Evolutionary conservation across 441 rosid genomes (phyloP), one percentile per base, ranked within the genome.

Genomic region (Arabidopsis hybrid): DNA sequence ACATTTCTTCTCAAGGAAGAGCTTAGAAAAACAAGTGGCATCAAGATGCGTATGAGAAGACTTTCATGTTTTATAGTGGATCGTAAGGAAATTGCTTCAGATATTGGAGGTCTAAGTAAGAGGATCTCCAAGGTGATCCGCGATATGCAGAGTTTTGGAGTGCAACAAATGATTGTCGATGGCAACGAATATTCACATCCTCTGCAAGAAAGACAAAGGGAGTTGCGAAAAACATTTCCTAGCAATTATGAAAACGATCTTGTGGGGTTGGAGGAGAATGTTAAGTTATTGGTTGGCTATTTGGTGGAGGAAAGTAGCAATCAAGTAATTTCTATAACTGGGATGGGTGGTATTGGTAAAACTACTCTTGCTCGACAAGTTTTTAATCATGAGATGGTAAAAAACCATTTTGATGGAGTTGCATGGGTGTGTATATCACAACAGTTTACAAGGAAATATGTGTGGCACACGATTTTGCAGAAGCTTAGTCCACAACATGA

Each of bases 311-410:
- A 72, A 67, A 16, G 18, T 16, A 46, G 16, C 35, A 21, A 4
- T 39, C 66, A 66, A 26, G 76, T 77, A 3, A 61, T 73, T 46
- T 69, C 76, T 3, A 56, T 80, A 43, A 35, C 17, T 38, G 83
- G 83, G 3, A 76, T 80, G 80, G 76, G 83, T 1, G 79, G 83
- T 21, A 11, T 80, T 35, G 83, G 81, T 35, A 73, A 71, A 71
- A 81, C 79, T 3, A 71, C 84, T 1, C 59, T 77, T 0, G 81
- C 84, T 8, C 64, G 51, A 52, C 71, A 72, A 21, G 69, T 77
- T 26, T 78, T 60, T 11, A 58, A 71, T 12, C 71, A 77, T 8
- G 67, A 43, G 17, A 56, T 26, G 6, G 39, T 78, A 0, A 74
- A 50, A 53, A 17, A 11, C 0, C 35, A 38, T 39, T 81, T 78